Percentiles rank a stretch among this genome's conserved stretches.
Evolutionary conservation across 1,284 basidiomycete genomes (phyloP).

Genomic region (Cutaneotrichosporon dermatis): DNA sequence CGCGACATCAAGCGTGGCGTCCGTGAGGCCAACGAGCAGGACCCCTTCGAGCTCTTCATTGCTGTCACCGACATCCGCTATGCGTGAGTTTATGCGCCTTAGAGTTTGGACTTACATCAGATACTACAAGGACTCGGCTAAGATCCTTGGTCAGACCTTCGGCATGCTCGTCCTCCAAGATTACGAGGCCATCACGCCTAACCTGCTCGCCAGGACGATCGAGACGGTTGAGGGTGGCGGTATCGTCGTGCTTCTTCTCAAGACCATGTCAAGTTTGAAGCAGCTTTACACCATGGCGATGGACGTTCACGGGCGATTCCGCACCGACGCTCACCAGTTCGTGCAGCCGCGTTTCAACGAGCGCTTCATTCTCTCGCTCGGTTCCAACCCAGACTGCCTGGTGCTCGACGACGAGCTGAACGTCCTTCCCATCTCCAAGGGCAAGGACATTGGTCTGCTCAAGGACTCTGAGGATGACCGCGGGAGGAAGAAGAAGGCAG

Average conservation of each 20-base stretch:
- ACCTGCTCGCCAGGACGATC: conserved; percentile 91
- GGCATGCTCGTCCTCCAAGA: conserved; percentile 98
- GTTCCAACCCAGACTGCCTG: conserved; percentile 83
- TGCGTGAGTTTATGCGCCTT: conserved; percentile 56
- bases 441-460: conserved; percentile 72
- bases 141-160: conserved; percentile 94
- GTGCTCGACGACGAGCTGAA: conserved; percentile 97
- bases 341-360: conserved; percentile 97
- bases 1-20: conserved; percentile 89
- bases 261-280: conserved; percentile 89
- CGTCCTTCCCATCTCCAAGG: conserved; percentile 92
- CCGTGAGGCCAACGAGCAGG: conserved; percentile 88
- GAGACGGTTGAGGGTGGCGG: conserved; percentile 99
- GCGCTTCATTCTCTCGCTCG: conserved; percentile 91
- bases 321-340: conserved; percentile 82
- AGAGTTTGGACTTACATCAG: conserved; percentile 37
- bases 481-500: conserved; percentile 42
- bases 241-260: conserved; percentile 82
- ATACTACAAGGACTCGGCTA: conserved; percentile 90
- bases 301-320: conserved; percentile 92
- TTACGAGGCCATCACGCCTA: conserved; percentile 97
- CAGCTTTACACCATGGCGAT: conserved; percentile 96
- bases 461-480: conserved; percentile 44
- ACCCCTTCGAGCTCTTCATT: conserved; percentile 97
- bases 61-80: conserved; percentile 99